These are phyloP conservation scores for Isoetes engelmannii DNA, from an alignment of 83 land plant species.

Conservation along the genomic window DNA sequence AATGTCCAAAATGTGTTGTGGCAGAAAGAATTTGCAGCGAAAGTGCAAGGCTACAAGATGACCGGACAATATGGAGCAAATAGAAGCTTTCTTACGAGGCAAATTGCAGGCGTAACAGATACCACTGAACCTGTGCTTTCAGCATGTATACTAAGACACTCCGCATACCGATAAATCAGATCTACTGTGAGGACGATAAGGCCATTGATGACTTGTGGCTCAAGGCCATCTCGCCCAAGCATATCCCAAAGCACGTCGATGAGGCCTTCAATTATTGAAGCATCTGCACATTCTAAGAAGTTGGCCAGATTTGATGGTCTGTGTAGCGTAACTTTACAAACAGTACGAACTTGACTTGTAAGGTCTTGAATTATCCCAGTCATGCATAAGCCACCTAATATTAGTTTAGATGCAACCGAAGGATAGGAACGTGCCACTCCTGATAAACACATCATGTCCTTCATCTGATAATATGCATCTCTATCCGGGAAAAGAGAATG, in stretches of 20 bases:
- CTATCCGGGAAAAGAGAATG: conserved; percentile 72
- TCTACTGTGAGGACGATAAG: conserved; percentile 85
- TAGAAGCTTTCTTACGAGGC: conserved; percentile 57
- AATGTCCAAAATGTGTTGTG: too few relatives aligned
- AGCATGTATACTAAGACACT: conserved; percentile 63
- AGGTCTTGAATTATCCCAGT: conserved; percentile 74
- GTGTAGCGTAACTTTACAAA: conserved; percentile 81
- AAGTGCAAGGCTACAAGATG: conserved; percentile 98
- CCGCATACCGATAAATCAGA: conserved; percentile 92
- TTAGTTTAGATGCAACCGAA: conserved; percentile 52
- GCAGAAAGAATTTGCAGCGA: too few relatives aligned
- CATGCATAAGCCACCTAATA: conserved; percentile 56
- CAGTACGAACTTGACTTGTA: conserved; percentile 71
- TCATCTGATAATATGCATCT: conserved; percentile 87
- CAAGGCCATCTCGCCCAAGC: conserved; percentile 66
- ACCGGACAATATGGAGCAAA: conserved; percentile 76
- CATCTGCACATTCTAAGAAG: conserved; percentile 59
- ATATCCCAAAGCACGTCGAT: conserved; percentile 92
- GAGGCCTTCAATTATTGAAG: conserved; percentile 75
- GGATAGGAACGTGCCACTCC: conserved; percentile 71
- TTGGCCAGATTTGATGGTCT: conserved; percentile 65
- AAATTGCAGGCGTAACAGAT: conserved; percentile 86
- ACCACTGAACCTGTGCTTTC: conserved; percentile 32
- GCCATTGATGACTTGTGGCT: conserved; percentile 83
- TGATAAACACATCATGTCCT: conserved; percentile 78